phyloP scores from a whole-genome alignment of 176 grass and related monocot genomes.

The Secale cereale region DNA sequence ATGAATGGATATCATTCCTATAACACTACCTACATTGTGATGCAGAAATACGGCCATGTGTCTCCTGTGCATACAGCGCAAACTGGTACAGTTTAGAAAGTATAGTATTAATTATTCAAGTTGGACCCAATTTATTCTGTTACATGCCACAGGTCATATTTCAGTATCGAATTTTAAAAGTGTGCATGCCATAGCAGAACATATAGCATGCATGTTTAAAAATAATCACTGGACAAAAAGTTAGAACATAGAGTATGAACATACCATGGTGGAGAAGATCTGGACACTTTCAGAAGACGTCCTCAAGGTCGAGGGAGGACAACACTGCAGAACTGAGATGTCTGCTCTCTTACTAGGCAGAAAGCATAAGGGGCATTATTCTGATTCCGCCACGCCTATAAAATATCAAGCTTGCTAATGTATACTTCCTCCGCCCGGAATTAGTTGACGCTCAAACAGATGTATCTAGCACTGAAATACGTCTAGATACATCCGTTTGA shows the following conservation, averaged over 20 bases:
- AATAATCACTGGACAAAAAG: background rate
- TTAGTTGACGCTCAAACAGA: too few species aligned
- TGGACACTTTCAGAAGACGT: too few species aligned
- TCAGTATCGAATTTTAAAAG: background rate
- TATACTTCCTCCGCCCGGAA: background rate
- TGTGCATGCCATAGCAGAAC: background rate
- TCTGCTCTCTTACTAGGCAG: background rate
- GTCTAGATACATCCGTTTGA: too few species aligned
- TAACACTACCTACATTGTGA: background rate
- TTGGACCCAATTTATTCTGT: background rate
- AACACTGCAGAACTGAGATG: background rate
- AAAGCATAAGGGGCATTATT: background rate
- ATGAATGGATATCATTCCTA: background rate
- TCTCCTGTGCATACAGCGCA: background rate
- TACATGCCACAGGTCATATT: background rate
- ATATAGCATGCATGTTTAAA: background rate
- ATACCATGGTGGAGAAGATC: too few species aligned
- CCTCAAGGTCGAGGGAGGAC: background rate
- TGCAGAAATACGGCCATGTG: background rate
- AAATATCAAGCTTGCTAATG: background rate
- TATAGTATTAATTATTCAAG: background rate
- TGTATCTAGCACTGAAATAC: too few species aligned
- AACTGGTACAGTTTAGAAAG: background rate
- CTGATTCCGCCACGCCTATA: background rate
- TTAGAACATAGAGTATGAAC: background rate